Percentiles rank a stretch among this genome's conserved stretches.
Conservation (phyloP, 192 early-diverging fungal species). For the Coemansia sp. region DNA sequence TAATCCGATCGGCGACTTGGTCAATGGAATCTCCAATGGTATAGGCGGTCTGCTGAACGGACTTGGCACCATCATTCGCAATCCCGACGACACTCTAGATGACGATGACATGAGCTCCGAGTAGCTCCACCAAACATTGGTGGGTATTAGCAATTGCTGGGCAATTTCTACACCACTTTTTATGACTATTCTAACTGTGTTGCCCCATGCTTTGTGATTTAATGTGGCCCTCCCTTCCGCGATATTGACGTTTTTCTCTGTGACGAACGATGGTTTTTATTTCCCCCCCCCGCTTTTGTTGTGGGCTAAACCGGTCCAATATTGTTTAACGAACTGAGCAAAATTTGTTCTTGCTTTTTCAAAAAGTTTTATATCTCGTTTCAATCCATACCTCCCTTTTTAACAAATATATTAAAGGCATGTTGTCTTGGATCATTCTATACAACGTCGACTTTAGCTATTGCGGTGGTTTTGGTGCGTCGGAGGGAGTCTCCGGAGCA, state of each 20-base stretch:
- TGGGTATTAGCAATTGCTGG: not conserved
- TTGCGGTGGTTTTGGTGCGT: constrained; percentile 2
- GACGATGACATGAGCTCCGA: constrained; percentile 20
- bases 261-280: not conserved
- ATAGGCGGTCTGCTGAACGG: constrained; percentile 24
- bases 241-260: not conserved
- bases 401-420: not conserved
- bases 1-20: constrained; percentile 28
- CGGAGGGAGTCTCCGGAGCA: not conserved
- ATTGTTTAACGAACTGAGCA: not conserved
- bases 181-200: not conserved
- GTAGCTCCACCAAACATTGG: constrained; percentile 27
- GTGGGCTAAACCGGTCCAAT: not conserved
- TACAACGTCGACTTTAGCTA: not conserved
- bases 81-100: not conserved
- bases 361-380: not conserved
- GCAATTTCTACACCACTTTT: constrained; percentile 1
- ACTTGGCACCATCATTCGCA: constrained; percentile 9
- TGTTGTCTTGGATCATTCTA: not conserved
- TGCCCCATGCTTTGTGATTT: not conserved
- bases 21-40: constrained; percentile 29
- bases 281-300: not conserved
- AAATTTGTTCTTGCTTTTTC: not conserved
- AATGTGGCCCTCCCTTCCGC: not conserved
- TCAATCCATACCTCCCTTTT: not conserved